Conservation (phyloP, 441 rosid species). For the Syzygium malaccense region DNA sequence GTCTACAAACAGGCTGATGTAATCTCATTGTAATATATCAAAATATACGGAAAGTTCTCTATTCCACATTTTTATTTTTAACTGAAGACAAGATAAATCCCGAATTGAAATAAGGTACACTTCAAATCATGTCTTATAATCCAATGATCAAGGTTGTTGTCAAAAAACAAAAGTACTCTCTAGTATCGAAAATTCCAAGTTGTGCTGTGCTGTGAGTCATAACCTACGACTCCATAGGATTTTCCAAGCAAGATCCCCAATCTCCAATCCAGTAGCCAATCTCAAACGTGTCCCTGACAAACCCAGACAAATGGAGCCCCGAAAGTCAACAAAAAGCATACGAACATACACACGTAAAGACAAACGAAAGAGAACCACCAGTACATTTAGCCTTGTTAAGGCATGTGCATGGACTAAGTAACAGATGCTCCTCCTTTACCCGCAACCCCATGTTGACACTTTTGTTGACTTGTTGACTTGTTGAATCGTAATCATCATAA, state of each 20-base stretch:
- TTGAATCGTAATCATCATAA: not conserved
- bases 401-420: not conserved
- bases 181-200: not conserved
- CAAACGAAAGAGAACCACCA: not conserved
- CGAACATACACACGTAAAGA: not conserved
- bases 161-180: not conserved
- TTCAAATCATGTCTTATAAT: not conserved
- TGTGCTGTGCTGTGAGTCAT: not conserved
- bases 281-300: not conserved
- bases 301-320: not conserved
- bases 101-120: not conserved
- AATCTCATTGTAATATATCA: too few relatives aligned
- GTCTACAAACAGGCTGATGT: too few relatives aligned
- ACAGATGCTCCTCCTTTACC: not conserved
- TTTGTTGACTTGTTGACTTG: not conserved
- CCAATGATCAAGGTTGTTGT: not conserved
- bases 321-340: not conserved
- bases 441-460: not conserved
- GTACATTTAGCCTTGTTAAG: not conserved
- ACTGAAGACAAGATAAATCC: not conserved
- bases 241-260: not conserved
- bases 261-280: not conserved
- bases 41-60: too few relatives aligned
- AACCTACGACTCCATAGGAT: too few relatives aligned
- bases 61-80: too few relatives aligned